phyloP scores from a whole-genome alignment of 164 flowering plant species.

The Sextonia rubra region DNA sequence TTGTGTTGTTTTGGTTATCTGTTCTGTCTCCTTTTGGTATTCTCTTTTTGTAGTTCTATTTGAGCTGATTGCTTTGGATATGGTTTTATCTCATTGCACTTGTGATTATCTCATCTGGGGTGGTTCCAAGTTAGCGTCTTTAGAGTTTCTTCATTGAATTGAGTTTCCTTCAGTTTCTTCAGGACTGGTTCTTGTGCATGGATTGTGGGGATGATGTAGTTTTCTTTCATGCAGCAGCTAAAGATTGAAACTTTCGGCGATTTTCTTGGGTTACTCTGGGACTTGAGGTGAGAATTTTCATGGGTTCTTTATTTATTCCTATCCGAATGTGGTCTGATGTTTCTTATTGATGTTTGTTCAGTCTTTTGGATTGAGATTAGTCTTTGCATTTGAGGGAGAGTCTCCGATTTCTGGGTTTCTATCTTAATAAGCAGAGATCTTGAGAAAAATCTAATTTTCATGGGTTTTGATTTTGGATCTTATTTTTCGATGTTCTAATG shows the following conservation, averaged over 20 bases:
- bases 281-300: neutral
- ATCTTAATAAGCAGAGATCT: too few relatives aligned
- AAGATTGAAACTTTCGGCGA: neutral
- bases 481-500: neutral
- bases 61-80: too few relatives aligned
- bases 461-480: too few relatives aligned
- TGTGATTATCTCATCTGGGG: neutral
- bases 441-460: neutral
- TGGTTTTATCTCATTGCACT: too few relatives aligned
- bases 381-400: neutral
- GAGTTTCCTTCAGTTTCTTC: neutral
- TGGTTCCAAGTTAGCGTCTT: neutral
- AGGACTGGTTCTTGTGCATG: neutral
- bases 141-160: neutral
- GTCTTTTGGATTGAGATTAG: neutral
- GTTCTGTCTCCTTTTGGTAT: too few relatives aligned
- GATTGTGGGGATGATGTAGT: neutral
- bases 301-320: neutral
- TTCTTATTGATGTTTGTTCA: neutral
- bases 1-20: too few relatives aligned
- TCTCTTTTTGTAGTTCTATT: too few relatives aligned
- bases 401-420: neutral
- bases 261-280: neutral
- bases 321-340: neutral
- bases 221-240: neutral